Evolutionary conservation across 2,329 filamentous ascomycete species (phyloP), one percentile per base, ranked within the genome.

Genomic region (Xylaria sp.): DNA sequence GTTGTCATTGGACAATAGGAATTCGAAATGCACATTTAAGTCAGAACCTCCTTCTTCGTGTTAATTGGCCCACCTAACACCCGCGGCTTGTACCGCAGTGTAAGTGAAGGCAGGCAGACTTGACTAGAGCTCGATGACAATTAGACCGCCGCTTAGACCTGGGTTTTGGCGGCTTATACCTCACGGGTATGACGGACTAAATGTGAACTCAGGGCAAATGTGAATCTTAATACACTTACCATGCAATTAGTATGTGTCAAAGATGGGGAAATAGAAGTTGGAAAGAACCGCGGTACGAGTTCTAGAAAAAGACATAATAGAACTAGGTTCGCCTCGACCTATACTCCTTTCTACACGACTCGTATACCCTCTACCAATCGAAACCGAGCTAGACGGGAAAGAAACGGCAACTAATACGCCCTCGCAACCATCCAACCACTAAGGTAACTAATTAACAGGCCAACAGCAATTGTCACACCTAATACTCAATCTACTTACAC

Each of bases 351-450:
- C 15, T 54, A 55, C 8, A 33, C 28, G 31, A 36, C 43, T 66
- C 63, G 63, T 66, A 66, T 55, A 31, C 9, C 39, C n/a, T 61
- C 63, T 23, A 49, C 63, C 56, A 66, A 61, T 66, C 28, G 59
- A 15, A 52, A 28, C 41, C 51, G 6, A 56, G 61, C 25, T 13
- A 13, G 6, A 55, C 28, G 51, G 31, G 51, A 36, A 36, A 7
- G 31, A 33, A 12, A 18, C 31, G 31, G 8, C 33, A 36, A 49
- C 9, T 25, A 25, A 18, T 46, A n/a, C 41, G 41, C 41, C 41
- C 13, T 36, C 3, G 18, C 41, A 46, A 7, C 41, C 7, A 46
- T 46, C 15, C 18, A 46, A n/a, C 15, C 41, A 46, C 13, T n/a
- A 18, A 46, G 8, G 33, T 8, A 31, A 56, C 10, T 10, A 23